Evolutionary conservation across 2,329 filamentous ascomycete genomes (phyloP).

Genomic region (Nemania sp.): DNA sequence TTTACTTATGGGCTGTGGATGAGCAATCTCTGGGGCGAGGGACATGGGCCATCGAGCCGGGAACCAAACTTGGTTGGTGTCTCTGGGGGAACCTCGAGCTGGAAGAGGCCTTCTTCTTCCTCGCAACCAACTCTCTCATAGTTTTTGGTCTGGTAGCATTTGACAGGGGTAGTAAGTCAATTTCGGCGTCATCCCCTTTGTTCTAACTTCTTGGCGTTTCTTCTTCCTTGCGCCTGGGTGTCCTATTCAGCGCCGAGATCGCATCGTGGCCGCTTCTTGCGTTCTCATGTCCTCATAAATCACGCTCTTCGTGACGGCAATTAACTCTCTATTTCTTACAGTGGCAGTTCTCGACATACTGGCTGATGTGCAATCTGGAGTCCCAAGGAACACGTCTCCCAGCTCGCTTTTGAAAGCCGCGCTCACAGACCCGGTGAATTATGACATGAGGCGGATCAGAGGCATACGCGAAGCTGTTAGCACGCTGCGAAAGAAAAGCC

Average conservation of each 20-base stretch:
- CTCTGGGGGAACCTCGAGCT: slow-evolving; percentile 70
- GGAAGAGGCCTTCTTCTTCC: slow-evolving; percentile 76
- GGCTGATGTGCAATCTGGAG: slow-evolving; percentile 57
- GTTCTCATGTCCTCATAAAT: no score
- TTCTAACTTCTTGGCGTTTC: no score
- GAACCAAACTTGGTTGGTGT: slow-evolving; percentile 67
- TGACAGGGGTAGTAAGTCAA: slow-evolving; percentile 55
- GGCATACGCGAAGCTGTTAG: slow-evolving; percentile 63
- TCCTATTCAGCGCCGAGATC: no score
- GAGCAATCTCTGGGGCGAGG: slow-evolving; percentile 68
- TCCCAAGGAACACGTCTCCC: slow-evolving; percentile 55
- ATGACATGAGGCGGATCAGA: slow-evolving; percentile 60
- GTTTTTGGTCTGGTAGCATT: slow-evolving; percentile 71
- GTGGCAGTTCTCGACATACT: slow-evolving; percentile 68
- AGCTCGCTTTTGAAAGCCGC: slow-evolving; percentile 57
- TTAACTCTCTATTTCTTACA: slow-evolving; percentile 31
- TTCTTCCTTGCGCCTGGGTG: no score
- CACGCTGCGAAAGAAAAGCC: slow-evolving; percentile 66
- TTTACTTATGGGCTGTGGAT: slow-evolving; percentile 75
- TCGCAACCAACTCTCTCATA: slow-evolving; percentile 70
- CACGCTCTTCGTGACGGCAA: no score
- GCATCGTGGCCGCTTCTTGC: no score
- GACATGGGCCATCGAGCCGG: slow-evolving; percentile 71
- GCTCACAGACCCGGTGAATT: slow-evolving; percentile 49
- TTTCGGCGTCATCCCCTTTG: no score